Base-by-base conservation (phyloP, 352 stramenopile genomes). In the Phytophthora tentaculata region DNA sequence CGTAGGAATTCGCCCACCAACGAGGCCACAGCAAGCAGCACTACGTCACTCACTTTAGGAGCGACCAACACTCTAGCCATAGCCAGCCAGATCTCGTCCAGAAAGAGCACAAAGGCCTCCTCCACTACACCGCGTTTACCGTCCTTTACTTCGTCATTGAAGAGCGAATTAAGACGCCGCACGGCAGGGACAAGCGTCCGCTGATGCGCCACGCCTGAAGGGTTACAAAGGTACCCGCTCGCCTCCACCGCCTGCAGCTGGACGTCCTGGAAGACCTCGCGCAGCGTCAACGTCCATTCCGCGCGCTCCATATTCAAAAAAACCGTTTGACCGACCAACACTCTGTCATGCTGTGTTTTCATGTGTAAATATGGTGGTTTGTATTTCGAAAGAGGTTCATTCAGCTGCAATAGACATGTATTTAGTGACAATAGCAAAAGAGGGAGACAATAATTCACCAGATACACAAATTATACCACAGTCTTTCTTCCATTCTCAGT, bases 201-300 rank as follows among this genome's bases (percentile, higher is more conserved):
- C 62, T 87, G 76, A 23, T 79, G 60, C 6, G 56, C 53, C 3
- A 41, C 43, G 26, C 59, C 71, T 47, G 67, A 57, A 22, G 56
- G 54, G 44, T 82, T 60, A 51, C 70, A 77, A 47, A 82, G 47
- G 61, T 84, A 82, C 23, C 67, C 61, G 32, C 72, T 80, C 51
- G 71, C 68, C 55, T 91, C 83, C 28, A 90, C 74, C 1, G 83
- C 81, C 56, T 89, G 77, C 26, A 83, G 62, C 74, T 90, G 83
- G 44, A 83, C 83, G 67, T 90, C 81, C 61, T 89, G 80, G 67
- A 90, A 85, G 24, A 90, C 68, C 59, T 91, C 73, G 3, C 81
- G 81, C 67, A 91, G 56, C 44, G 75, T 68, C 43, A 77, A 57
- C 23, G 77, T 78, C 83, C 83, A 91, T 52, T 91, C 83, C n/a